phyloP scores from a whole-genome alignment of 2,329 filamentous ascomycete species.

The Diaporthe longicolla region DNA sequence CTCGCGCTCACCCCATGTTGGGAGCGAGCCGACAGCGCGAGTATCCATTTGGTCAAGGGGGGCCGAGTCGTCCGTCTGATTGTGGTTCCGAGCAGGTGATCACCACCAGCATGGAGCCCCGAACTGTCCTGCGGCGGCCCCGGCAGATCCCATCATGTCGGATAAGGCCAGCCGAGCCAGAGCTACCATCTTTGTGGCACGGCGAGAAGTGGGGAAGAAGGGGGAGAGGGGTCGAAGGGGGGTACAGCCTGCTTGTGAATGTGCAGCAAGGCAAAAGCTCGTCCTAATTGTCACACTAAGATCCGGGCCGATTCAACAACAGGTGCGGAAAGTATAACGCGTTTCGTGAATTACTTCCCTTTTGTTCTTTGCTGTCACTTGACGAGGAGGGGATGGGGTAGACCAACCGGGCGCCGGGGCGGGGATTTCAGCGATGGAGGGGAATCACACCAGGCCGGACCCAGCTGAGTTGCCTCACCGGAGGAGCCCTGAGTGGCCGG shows the following conservation, averaged over 20 bases:
- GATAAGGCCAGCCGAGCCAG: constrained; percentile 18
- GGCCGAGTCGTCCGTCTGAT: constrained; percentile 12
- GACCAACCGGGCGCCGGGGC: background rate
- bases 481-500: constrained; percentile 27
- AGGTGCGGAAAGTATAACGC: constrained; percentile 10
- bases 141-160: constrained; percentile 20
- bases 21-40: constrained; percentile 13
- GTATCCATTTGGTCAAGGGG: background rate
- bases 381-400: background rate
- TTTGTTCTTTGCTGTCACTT: background rate
- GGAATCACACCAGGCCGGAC: constrained; percentile 32
- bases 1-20: background rate
- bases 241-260: background rate
- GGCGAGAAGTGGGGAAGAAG: constrained; percentile 10
- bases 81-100: constrained; percentile 13
- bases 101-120: constrained; percentile 3
- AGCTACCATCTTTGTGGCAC: constrained; percentile 16
- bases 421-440: too few species aligned
- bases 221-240: too few species aligned
- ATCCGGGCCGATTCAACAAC: constrained; percentile 27
- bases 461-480: constrained; percentile 15
- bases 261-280: background rate
- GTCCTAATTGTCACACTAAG: constrained; percentile 12
- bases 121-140: constrained; percentile 11
- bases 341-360: background rate